A percentile compares a stretch with the other conserved stretches of the same genome.
phyloP scores from a whole-genome alignment of 176 grass and related monocot genomes.

The Eleusine indica region DNA sequence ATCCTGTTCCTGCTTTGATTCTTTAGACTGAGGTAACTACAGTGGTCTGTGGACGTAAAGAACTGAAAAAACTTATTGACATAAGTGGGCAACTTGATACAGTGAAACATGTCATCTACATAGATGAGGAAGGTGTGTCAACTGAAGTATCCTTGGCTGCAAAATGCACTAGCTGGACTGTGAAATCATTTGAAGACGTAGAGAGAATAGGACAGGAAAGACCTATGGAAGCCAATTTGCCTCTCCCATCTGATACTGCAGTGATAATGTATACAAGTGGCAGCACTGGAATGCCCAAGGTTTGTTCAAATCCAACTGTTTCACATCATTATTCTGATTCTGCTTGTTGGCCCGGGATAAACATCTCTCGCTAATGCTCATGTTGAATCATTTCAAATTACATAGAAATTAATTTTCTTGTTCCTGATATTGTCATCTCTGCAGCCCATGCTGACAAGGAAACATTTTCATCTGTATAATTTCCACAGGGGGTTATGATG shows the following conservation, averaged over 20 bases:
- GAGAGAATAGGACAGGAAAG: conserved; percentile 70
- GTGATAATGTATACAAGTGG: conserved; percentile 99
- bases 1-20: conserved; percentile 38
- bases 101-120: conserved; percentile 83
- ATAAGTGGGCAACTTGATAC: conserved; percentile 82
- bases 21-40: conserved; percentile 89
- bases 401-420: conserved; percentile 4
- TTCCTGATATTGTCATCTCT: conserved; percentile 28
- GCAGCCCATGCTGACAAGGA: not conserved
- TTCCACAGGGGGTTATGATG: conserved; percentile 90
- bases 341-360: conserved; percentile 1
- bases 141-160: conserved; percentile 75
- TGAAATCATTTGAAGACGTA: conserved; percentile 81
- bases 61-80: conserved; percentile 91
- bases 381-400: conserved; percentile 26
- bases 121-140: conserved; percentile 73
- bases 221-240: conserved; percentile 61
- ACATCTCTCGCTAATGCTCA: not conserved
- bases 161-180: conserved; percentile 64
- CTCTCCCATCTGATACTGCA: conserved; percentile 71
- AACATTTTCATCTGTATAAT: conserved; percentile 27
- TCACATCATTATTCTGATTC: not conserved
- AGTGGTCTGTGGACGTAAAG: conserved; percentile 78
- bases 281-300: conserved; percentile 98
- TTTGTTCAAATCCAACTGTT: conserved; percentile 48